phyloP scores from a whole-genome alignment of 2,329 filamentous ascomycete genomes.

The Penicillium sp. region DNA sequence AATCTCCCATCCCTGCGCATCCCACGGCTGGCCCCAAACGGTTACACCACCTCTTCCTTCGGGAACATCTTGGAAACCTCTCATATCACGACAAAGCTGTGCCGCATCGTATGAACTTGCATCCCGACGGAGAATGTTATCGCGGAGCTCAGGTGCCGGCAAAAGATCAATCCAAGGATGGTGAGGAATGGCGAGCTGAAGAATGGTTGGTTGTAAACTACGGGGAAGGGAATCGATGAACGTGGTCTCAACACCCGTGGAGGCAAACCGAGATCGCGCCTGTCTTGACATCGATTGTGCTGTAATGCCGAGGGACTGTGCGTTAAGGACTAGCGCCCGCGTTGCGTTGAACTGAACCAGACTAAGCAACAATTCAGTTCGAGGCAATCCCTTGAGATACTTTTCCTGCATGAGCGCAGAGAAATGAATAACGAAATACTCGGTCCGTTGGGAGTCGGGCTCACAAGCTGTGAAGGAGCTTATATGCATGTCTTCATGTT shows the following conservation, averaged over 20 bases:
- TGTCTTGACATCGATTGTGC: constrained; percentile 11
- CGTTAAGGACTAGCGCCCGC: constrained; percentile 23
- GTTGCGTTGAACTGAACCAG: constrained; percentile 23
- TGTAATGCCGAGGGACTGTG: constrained; percentile 13
- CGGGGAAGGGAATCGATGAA: constrained; percentile 3
- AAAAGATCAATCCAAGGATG: constrained; percentile 33
- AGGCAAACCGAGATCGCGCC: constrained; percentile 28
- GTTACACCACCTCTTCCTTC: background rate
- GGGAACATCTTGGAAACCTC: background rate
- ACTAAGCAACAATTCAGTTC: constrained; percentile 20
- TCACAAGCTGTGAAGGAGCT: too few species aligned
- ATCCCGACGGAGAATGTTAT: constrained; percentile 24
- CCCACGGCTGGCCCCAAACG: background rate
- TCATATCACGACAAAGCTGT: background rate
- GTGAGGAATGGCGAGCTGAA: constrained; percentile 25
- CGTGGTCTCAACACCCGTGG: background rate
- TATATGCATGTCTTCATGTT: too few species aligned
- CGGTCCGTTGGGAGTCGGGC: too few species aligned
- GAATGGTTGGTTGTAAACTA: constrained; percentile 23
- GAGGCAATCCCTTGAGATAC: constrained; percentile 20
- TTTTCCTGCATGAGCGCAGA: too few species aligned
- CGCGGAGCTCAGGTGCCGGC: constrained; percentile 24
- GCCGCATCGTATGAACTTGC: background rate
- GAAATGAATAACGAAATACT: too few species aligned
- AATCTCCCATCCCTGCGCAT: background rate